phyloP scores from a whole-genome alignment of 2,329 filamentous ascomycete species.

The Neonectria magnoliae region DNA sequence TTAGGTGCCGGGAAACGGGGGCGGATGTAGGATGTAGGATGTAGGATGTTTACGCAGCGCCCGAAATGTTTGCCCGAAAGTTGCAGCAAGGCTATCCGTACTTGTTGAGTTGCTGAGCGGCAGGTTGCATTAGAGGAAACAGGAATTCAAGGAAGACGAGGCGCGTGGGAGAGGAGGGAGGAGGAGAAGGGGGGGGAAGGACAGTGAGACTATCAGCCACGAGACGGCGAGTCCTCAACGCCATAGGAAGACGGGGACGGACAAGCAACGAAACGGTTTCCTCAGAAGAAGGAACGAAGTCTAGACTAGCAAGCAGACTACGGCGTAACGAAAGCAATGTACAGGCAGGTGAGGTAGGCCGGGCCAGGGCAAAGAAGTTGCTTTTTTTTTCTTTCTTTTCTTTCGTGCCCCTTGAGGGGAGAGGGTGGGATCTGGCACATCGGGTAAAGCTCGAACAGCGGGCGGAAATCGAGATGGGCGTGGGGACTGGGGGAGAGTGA shows the following conservation, averaged over 20 bases:
- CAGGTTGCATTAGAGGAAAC: constrained; percentile 14
- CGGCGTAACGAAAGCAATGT: constrained; percentile 27
- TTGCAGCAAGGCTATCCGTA: constrained; percentile 24
- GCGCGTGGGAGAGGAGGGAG: constrained; percentile 16
- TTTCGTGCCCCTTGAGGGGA: constrained; percentile 33
- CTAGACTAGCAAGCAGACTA: constrained; percentile 37
- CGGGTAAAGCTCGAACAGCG: constrained; percentile 33
- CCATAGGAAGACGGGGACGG: constrained; percentile 20
- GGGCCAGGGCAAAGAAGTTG: constrained; percentile 36
- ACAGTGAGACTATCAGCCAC: constrained; percentile 34
- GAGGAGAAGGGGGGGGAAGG: constrained; percentile 4
- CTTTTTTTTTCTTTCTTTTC: constrained; percentile 31
- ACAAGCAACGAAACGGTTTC: constrained; percentile 39
- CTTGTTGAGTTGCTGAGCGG: constrained; percentile 19
- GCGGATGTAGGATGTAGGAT: constrained; percentile 25
- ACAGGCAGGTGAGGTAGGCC: constrained; percentile 32
- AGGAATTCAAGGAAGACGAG: constrained; percentile 14
- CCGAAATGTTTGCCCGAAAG: constrained; percentile 31
- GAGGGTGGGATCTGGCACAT: constrained; percentile 42
- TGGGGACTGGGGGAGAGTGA: constrained; percentile 25
- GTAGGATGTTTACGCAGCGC: constrained; percentile 29
- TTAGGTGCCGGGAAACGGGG: constrained; percentile 37
- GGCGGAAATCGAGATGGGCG: constrained; percentile 27
- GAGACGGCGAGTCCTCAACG: constrained; percentile 30
- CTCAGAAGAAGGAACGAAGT: constrained; percentile 40